These are phyloP conservation scores for Pseudopyrenochaeta lycopersici DNA, from an alignment of 2,329 filamentous ascomycete genomes.

Conservation along the genomic window DNA sequence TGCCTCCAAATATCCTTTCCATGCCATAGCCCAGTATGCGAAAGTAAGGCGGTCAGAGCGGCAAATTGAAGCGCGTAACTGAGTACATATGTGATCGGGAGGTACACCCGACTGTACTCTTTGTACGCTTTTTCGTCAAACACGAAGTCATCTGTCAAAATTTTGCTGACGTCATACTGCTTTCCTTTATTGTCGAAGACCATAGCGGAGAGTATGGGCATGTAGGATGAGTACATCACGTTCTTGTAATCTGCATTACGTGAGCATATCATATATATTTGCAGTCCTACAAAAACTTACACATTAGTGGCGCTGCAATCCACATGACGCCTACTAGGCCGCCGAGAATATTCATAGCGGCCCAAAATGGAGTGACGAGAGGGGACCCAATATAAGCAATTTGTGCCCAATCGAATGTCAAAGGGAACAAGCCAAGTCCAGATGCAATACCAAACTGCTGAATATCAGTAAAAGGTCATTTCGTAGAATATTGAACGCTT, in stretches of 20 bases:
- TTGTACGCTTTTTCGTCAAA: constrained; percentile 81
- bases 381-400: constrained; percentile 88
- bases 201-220: constrained; percentile 84
- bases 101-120: constrained; percentile 82
- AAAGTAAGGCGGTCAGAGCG: constrained; percentile 78
- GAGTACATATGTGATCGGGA: constrained; percentile 86
- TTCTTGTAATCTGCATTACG: constrained; percentile 71
- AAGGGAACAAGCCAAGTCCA: constrained; percentile 81
- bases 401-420: constrained; percentile 93
- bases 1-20: constrained; percentile 82
- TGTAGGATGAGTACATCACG: constrained; percentile 80
- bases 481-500: constrained; percentile 21
- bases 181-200: constrained; percentile 87
- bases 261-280: constrained; percentile 9
- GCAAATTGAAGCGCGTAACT: constrained; percentile 90
- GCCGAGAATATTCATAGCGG: constrained; percentile 83
- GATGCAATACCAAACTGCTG: constrained; percentile 79
- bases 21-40: constrained; percentile 86
- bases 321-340: constrained; percentile 85
- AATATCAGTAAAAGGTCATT: constrained; percentile 9
- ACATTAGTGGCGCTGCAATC: constrained; percentile 80
- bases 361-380: constrained; percentile 85
- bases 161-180: constrained; percentile 81
- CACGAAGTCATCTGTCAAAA: constrained; percentile 78
- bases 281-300: constrained; percentile 40